Base-by-base conservation (phyloP, 108 stramenopile species). In the Mayamaea pseudoterrestris region DNA sequence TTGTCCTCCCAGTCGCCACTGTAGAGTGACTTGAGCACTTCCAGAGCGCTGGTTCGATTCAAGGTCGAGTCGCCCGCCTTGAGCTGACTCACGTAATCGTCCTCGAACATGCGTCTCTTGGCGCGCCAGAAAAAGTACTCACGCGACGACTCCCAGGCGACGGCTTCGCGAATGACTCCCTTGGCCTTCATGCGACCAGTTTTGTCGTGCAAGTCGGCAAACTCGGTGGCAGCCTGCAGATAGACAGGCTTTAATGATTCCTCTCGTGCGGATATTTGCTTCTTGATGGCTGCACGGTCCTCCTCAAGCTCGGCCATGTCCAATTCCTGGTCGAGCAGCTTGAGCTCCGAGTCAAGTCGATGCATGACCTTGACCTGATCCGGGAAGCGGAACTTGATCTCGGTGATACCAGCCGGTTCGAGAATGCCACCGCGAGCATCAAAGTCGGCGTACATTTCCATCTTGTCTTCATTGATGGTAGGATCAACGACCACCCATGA, bases 401-500 rank as follows among this genome's bases (percentile, higher is more conserved):
- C 86, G 32, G 87, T 89, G 65, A 95, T 95, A 61, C 98, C 98
- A 59, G 96, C 92, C 7, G 98, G 95, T 71, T 99, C 90, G 30
- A 97, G 63, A 55, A 97, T 95, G 63, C 96, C 96, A 55, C 96
- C 96, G 52, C 96, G 90, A 54, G 93, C 80, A 45, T 98, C 93
- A 32, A 73, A 83, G 51, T 95, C 96, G 50, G 94, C 93, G 69
- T 94, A 98, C 94, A 98, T 96, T 53, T 94, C 90, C 94, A 98
- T 98, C 66, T 93, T 82, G 42, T 93, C 91, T 51, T 80, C 67
- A 57, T 98, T 98, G 69, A 98, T 98, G 53, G 96, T 94, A 22
- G 94, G 96, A 58, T 98, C 96, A 53, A 98, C 83, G 42, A 98
- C 96, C 39, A 98, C 96, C 96, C 96, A 98, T 2, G 93, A 93